Conservation (phyloP, 768 basidiomycete species). For the Pleurotus giganteus region DNA sequence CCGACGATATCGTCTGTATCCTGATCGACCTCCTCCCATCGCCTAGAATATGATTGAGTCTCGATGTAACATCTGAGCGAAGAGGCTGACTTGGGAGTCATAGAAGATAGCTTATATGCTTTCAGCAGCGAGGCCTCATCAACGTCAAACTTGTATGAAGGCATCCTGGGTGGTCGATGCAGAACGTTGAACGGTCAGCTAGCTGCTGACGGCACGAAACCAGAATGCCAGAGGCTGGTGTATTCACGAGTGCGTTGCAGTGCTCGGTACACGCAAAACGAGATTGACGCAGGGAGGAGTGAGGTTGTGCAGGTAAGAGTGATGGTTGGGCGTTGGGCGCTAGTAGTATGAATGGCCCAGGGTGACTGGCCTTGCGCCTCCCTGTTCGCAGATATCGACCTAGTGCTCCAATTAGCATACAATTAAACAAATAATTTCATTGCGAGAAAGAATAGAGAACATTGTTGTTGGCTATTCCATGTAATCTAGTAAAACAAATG, state of each 20-base stretch:
- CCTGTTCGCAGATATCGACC: too few relatives aligned
- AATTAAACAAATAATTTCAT: constrained; percentile 7
- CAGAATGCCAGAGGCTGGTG: too few relatives aligned
- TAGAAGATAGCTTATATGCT: constrained; percentile 78
- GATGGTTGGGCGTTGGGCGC: too few relatives aligned
- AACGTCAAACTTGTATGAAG: constrained; percentile 49
- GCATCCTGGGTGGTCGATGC: too few relatives aligned
- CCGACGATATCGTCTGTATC: constrained; percentile 77
- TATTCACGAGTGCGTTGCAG: too few relatives aligned
- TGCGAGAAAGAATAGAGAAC: constrained; percentile 2
- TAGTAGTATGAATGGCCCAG: too few relatives aligned
- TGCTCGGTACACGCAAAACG: too few relatives aligned
- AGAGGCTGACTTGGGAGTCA: constrained; percentile 61
- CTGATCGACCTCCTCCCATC: constrained; percentile 91
- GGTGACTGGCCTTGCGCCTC: too few relatives aligned
- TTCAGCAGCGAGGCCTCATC: constrained; percentile 86
- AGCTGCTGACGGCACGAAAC: too few relatives aligned
- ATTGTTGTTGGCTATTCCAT: neutral
- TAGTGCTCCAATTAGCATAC: neutral
- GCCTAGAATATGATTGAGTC: constrained; percentile 36
- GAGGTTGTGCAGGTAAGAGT: too few relatives aligned
- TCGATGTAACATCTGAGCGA: neutral
- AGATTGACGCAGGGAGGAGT: too few relatives aligned
- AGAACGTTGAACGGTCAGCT: neutral
- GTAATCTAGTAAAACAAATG: too few relatives aligned